Evolutionary conservation across 2,329 filamentous ascomycete species (phyloP).

Genomic region (Aureobasidium vineae): DNA sequence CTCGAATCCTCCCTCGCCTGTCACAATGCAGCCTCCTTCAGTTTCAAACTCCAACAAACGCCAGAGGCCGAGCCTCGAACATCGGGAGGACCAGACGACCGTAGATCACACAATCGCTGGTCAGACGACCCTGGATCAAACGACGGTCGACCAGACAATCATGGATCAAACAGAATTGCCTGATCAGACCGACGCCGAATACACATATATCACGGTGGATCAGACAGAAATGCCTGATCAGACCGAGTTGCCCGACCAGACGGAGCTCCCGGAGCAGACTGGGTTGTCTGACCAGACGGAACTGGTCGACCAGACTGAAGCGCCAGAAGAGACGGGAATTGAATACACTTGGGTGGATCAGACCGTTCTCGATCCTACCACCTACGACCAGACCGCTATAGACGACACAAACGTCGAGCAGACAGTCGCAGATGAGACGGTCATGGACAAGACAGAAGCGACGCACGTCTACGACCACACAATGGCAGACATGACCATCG

Average conservation of each 20-base stretch:
- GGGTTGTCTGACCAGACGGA: conserved; percentile 28
- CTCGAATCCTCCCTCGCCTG: conserved; percentile 4
- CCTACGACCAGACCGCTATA: conserved; percentile 3
- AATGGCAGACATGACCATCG: conserved; percentile 11
- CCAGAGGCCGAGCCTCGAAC: conserved; percentile 7
- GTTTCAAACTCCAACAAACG: conserved; percentile 6
- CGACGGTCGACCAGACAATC: background rate
- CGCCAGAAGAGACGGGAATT: conserved; percentile 17
- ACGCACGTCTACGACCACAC: conserved; percentile 15
- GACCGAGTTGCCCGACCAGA: conserved; percentile 22
- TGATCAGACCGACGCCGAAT: conserved; percentile 29
- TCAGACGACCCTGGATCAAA: conserved; percentile 27
- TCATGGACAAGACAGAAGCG: conserved; percentile 6
- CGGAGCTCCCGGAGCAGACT: conserved; percentile 17
- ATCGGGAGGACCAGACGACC: background rate
- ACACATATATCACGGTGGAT: conserved; percentile 25
- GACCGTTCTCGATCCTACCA: conserved; percentile 8
- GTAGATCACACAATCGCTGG: conserved; percentile 5
- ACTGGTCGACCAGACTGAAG: conserved; percentile 11
- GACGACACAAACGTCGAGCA: conserved; percentile 12
- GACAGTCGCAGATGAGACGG: conserved; percentile 12
- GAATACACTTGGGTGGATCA: conserved; percentile 26
- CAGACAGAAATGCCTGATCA: conserved; percentile 25
- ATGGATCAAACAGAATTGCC: conserved; percentile 25
- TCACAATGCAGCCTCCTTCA: background rate